phyloP scores from a whole-genome alignment of 306 rosid genomes.

The Adenanthera pavonina region DNA sequence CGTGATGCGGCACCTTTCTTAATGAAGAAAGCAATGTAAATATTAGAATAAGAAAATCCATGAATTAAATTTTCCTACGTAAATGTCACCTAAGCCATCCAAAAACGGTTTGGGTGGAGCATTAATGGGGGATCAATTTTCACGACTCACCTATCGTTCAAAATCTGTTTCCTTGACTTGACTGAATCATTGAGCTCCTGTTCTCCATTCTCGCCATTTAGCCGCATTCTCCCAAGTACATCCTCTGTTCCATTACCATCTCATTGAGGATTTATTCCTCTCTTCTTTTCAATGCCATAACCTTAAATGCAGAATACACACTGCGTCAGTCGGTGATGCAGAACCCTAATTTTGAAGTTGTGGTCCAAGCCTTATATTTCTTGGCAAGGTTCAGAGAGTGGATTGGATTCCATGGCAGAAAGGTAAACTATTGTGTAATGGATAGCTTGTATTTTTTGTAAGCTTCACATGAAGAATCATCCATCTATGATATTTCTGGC shows the following conservation, averaged over 20 bases:
- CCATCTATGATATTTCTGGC: background rate
- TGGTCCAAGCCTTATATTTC: background rate
- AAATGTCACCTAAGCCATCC: background rate
- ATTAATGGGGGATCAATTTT: background rate
- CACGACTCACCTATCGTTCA: background rate
- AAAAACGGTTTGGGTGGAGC: background rate
- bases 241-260: too few relatives aligned
- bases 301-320: background rate
- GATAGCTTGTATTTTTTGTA: background rate
- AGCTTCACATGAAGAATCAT: background rate
- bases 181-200: background rate
- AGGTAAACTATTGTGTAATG: background rate
- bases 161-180: background rate
- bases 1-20: background rate
- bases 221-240: background rate
- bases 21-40: background rate
- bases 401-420: background rate
- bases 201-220: background rate
- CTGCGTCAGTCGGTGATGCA: background rate
- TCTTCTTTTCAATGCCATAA: background rate
- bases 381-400: background rate
- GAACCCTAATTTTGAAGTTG: background rate
- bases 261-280: background rate
- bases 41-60: background rate
- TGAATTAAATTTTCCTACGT: background rate